Percentiles rank a stretch among this genome's conserved stretches.
These are phyloP conservation scores for Helichrysum umbraculigerum DNA, from an alignment of 129 eudicot genomes.

Conservation along the genomic window DNA sequence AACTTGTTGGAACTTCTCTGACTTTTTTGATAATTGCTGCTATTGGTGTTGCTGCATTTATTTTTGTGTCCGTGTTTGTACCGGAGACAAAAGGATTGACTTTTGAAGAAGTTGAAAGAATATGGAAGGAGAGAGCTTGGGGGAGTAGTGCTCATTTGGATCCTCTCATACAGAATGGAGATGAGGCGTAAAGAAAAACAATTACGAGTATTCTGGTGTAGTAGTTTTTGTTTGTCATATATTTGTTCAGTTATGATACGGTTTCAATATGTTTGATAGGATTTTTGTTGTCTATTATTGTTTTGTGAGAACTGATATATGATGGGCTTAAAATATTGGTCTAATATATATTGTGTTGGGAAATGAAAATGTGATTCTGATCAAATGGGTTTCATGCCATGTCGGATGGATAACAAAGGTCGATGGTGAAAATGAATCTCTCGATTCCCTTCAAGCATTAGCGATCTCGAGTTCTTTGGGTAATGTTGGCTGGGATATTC, in stretches of 20 bases:
- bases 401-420: background rate
- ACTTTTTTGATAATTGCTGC: constrained; percentile 77
- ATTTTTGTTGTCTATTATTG: background rate
- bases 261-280: background rate
- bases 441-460: background rate
- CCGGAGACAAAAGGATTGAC: constrained; percentile 94
- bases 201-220: too few relatives aligned
- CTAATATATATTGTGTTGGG: too few relatives aligned
- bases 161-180: background rate
- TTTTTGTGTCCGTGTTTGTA: constrained; percentile 55
- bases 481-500: too few relatives aligned
- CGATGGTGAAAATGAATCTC: background rate
- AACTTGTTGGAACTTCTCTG: constrained; percentile 56
- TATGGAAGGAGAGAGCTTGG: constrained; percentile 74
- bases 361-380: too few relatives aligned
- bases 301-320: background rate
- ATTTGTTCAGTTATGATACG: too few relatives aligned
- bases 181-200: background rate
- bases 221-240: too few relatives aligned
- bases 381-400: background rate
- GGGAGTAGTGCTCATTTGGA: constrained; percentile 13
- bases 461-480: background rate
- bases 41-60: constrained; percentile 52
- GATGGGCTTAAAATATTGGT: too few relatives aligned
- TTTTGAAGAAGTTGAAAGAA: constrained; percentile 80